Percentiles rank a stretch among this genome's conserved stretches.
Conservation (phyloP, 1,284 basidiomycete genomes). For the Sanguinoderma infundibulare region DNA sequence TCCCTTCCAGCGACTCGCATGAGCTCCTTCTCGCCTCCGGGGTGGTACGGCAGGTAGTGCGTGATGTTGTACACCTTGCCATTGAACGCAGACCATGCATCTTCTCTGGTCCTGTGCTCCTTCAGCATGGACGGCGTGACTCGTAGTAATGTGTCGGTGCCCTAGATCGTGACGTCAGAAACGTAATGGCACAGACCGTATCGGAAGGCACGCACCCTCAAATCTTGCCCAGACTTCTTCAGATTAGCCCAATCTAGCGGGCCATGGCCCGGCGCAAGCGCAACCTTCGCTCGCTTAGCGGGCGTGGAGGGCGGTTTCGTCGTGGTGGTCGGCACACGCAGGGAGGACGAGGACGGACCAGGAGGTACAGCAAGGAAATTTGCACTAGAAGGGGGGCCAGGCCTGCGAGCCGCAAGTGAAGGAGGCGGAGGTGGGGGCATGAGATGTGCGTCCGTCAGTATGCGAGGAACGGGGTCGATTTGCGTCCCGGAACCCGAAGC, state of each 20-base stretch:
- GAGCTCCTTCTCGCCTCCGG: slow-evolving; percentile 92
- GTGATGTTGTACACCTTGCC: slow-evolving; percentile 98
- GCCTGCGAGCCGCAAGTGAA: slow-evolving; percentile 47
- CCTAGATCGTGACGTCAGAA: slow-evolving; percentile 41
- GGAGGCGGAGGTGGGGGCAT: slow-evolving; percentile 79
- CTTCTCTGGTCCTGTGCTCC: slow-evolving; percentile 80
- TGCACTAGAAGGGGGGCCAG: slow-evolving; percentile 31
- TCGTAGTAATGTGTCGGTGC: slow-evolving; percentile 68
- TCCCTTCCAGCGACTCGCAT: slow-evolving; percentile 97
- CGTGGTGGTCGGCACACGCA: slow-evolving; percentile 63
- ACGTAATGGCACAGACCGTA: background rate
- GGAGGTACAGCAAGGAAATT: background rate
- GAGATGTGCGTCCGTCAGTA: slow-evolving; percentile 56
- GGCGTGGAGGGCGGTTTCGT: slow-evolving; percentile 57
- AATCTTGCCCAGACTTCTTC: slow-evolving; percentile 78
- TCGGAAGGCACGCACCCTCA: slow-evolving; percentile 58
- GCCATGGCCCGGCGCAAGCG: slow-evolving; percentile 89
- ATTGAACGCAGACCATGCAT: slow-evolving; percentile 93
- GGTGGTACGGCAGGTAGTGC: slow-evolving; percentile 90
- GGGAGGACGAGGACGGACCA: slow-evolving; percentile 42
- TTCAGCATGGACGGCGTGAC: slow-evolving; percentile 88
- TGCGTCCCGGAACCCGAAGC: slow-evolving; percentile 4
- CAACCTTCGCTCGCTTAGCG: slow-evolving; percentile 81
- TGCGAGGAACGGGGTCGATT: slow-evolving; percentile 40
- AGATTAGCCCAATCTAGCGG: slow-evolving; percentile 95